Evolutionary conservation across 2,329 filamentous ascomycete species (phyloP), one percentile per base, ranked within the genome.

Genomic region (Aspergillus fructus): DNA sequence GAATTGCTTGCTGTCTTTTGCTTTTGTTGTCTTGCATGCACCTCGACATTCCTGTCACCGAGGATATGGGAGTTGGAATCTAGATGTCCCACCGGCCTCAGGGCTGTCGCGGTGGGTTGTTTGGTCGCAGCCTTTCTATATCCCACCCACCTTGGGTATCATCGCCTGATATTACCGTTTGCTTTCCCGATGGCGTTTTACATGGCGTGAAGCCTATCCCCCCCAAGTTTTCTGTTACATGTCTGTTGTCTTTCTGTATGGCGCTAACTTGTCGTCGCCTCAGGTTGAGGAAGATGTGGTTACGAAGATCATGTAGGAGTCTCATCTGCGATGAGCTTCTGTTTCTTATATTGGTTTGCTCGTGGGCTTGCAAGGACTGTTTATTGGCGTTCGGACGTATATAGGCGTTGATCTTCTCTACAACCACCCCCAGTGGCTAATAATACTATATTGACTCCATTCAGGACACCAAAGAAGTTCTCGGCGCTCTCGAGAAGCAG

Each of bases 201-300:
- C 17, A 21, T 21, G 12, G 11, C 48, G 43, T 24, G 6, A 23
- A 24, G n/a, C 24, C 24, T 15, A 37, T 7, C 3, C n/a, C 3
- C 2, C 34, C 9, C 12, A 37, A 7, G 5, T 4, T 37, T 3
- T n/a, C n/a, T 34, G n/a, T 12, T 39, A 17, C 37, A 17, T 15
- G 6, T 8, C n/a, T 6, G 47, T 34, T 50, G n/a, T 17, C 45
- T 49, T 21, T 23, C 33, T 49, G 34, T 24, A 47, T 41, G 51
- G 17, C 53, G 74, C 78, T 79, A 78, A 80, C 74, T 64, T 66
- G 62, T 63, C 64, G 61, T 66, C 62, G 65, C 71, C 73, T 76
- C 85, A 93, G 90, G 89, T 91, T 78, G 90, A 93, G 82, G 90
- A 93, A 80, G 90, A 93, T 69, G 78, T 81, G 79, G 86, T 93